These are phyloP conservation scores for Chlamydomonas schloesseri DNA, from an alignment of 139 green algal genomes.

Conservation along the genomic window DNA sequence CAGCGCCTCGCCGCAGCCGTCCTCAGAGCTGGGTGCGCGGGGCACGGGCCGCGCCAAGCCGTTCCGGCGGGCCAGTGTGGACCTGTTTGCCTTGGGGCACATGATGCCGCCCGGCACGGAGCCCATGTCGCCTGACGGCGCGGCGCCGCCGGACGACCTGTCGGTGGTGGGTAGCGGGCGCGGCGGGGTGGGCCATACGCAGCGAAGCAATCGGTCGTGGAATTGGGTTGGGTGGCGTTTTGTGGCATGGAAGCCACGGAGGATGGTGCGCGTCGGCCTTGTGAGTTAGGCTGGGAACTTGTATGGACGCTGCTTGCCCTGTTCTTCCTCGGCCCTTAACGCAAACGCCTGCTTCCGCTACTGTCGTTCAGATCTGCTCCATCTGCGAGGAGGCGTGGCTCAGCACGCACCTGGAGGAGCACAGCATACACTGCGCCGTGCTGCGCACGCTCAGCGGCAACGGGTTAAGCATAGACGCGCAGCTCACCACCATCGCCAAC, in stretches of 20 bases:
- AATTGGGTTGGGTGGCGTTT: too few species aligned
- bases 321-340: too few species aligned
- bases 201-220: too few species aligned
- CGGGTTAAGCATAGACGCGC: slow-evolving; percentile 56
- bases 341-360: too few species aligned
- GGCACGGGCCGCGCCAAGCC: background rate
- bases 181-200: too few species aligned
- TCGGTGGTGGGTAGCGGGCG: slow-evolving; percentile 2
- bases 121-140: slow-evolving; percentile 35
- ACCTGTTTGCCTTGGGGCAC: slow-evolving; percentile 22
- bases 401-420: slow-evolving; percentile 56
- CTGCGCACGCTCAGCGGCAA: slow-evolving; percentile 51
- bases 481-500: slow-evolving; percentile 68
- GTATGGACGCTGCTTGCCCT: too few species aligned
- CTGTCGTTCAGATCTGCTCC: slow-evolving; percentile 45
- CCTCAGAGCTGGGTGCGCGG: slow-evolving; percentile 25
- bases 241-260: too few species aligned
- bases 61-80: slow-evolving; percentile 24
- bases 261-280: too few species aligned
- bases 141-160: slow-evolving; percentile 18
- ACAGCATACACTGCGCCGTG: slow-evolving; percentile 62
- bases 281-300: too few species aligned
- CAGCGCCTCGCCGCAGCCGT: slow-evolving; percentile 16
- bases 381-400: slow-evolving; percentile 65
- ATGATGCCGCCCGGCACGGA: background rate